Evolutionary conservation across 495 filamentous ascomycete genomes (phyloP).

Genomic region (Bryoglossum gracile): DNA sequence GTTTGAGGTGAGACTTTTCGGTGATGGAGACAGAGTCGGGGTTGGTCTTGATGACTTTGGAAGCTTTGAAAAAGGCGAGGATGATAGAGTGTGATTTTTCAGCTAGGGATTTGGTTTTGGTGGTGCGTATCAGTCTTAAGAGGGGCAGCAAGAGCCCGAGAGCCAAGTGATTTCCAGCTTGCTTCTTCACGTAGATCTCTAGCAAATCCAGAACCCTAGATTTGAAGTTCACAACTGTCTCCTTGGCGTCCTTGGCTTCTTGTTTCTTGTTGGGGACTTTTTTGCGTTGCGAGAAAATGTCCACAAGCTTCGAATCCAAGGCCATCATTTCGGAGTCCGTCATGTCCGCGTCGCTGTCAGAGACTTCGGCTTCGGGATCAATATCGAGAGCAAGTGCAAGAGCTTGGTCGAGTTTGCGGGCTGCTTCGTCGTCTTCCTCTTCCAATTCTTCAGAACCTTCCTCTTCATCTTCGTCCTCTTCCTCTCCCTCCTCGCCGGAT

Average conservation of each 20-base stretch:
- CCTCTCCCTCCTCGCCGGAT: constrained; percentile 29
- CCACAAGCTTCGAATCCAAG: constrained; percentile 70
- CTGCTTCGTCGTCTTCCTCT: constrained; percentile 39
- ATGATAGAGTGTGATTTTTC: constrained; percentile 66
- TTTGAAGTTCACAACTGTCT: constrained; percentile 93
- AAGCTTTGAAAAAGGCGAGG: constrained; percentile 58
- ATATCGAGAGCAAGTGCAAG: constrained; percentile 60
- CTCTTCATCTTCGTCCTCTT: constrained; percentile 33
- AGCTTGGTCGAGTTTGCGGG: constrained; percentile 60
- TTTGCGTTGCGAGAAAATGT: constrained; percentile 65
- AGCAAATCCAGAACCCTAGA: constrained; percentile 83
- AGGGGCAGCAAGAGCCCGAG: constrained; percentile 40
- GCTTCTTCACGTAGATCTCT: constrained; percentile 75
- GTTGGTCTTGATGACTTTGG: constrained; percentile 40
- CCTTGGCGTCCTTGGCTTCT: constrained; percentile 77
- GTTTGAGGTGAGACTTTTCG: constrained; percentile 41
- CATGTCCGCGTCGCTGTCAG: constrained; percentile 68
- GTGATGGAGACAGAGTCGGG: constrained; percentile 24
- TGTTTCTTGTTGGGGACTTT: constrained; percentile 57
- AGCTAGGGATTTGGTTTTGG: constrained; percentile 62
- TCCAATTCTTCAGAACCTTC: constrained; percentile 35
- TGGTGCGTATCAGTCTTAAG: constrained; percentile 48
- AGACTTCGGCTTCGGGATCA: constrained; percentile 45
- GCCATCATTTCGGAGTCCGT: constrained; percentile 93
- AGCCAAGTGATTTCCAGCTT: constrained; percentile 56